A percentile compares a stretch with the other conserved stretches of the same genome.
Evolutionary conservation across 805 yeast genomes (phyloP).

Genomic region (Suhomyces kilbournensis): DNA sequence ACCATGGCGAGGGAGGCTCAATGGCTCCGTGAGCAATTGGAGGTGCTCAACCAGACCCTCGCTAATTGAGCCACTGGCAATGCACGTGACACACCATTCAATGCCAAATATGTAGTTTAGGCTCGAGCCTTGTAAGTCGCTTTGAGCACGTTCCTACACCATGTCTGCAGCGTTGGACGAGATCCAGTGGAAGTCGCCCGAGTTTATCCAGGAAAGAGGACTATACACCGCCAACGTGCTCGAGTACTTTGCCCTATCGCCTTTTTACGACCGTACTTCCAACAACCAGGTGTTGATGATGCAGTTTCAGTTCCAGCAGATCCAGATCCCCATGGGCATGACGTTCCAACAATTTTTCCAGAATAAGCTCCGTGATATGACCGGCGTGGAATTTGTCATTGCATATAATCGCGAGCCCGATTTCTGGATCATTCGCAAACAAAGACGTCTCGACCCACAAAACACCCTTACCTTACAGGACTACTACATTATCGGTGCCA

Average conservation of each 20-base stretch:
- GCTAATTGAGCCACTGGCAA: neutral
- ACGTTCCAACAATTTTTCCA: slow-evolving; percentile 40
- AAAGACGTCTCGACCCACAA: slow-evolving; percentile 55
- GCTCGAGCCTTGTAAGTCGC: too few species aligned
- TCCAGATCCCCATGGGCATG: slow-evolving; percentile 27
- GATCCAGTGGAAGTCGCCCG: slow-evolving; percentile 95
- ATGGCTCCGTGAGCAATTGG: slow-evolving; percentile 34
- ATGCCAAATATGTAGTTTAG: neutral
- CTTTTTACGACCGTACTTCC: slow-evolving; percentile 90
- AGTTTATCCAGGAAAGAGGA: slow-evolving; percentile 91
- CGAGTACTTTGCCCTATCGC: slow-evolving; percentile 90
- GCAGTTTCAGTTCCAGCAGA: slow-evolving; percentile 83
- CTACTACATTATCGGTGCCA: slow-evolving; percentile 87
- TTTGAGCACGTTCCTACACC: too few species aligned
- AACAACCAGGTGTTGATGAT: slow-evolving; percentile 92
- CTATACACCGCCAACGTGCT: slow-evolving; percentile 85
- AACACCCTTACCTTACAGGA: slow-evolving; percentile 61
- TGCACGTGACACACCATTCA: neutral
- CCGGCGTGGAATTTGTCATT: slow-evolving; percentile 81
- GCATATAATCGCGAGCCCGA: slow-evolving; percentile 81
- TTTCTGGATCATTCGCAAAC: slow-evolving; percentile 87
- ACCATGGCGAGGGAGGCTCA: slow-evolving; percentile 73
- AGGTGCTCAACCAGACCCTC: neutral
- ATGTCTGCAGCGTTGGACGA: slow-evolving; percentile 59
- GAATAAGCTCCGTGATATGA: slow-evolving; percentile 68